Evolutionary conservation across 2,329 filamentous ascomycete genomes (phyloP).

Genomic region (Coniochaeta ligniaria): DNA sequence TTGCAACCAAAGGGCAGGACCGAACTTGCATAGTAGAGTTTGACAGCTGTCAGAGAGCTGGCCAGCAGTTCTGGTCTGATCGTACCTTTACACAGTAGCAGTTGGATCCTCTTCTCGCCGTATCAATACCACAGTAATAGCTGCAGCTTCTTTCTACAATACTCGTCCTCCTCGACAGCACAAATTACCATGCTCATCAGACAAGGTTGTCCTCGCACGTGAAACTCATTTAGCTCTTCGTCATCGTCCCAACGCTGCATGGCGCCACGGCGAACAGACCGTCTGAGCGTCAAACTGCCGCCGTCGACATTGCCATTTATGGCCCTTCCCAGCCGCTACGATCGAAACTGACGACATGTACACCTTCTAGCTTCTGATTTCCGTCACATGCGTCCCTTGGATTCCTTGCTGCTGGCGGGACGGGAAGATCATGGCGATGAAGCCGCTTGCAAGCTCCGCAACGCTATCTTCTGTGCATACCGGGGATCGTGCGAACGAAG

Average conservation of each 20-base stretch:
- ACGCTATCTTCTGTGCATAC: background rate
- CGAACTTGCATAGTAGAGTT: background rate
- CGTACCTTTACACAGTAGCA: too few species aligned
- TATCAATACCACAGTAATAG: too few species aligned
- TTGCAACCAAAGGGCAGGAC: background rate
- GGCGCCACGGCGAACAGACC: background rate
- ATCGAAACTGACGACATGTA: background rate
- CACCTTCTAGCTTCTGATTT: background rate
- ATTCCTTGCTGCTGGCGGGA: conserved; percentile 3
- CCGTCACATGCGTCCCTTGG: background rate
- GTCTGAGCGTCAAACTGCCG: background rate
- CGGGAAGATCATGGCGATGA: conserved; percentile 13
- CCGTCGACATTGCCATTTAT: background rate
- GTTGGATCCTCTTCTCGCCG: too few species aligned
- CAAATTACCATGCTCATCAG: too few species aligned
- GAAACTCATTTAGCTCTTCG: background rate
- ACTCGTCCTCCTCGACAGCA: too few species aligned
- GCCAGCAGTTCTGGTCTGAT: too few species aligned
- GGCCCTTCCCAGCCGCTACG: background rate
- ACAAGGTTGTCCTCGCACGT: too few species aligned
- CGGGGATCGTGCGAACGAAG: background rate
- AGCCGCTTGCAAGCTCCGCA: background rate
- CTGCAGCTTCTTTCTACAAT: too few species aligned
- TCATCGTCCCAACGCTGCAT: background rate
- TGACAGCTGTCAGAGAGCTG: background rate